Evolutionary conservation across 805 yeast species (phyloP).

Genomic region (Pichia insulana): DNA sequence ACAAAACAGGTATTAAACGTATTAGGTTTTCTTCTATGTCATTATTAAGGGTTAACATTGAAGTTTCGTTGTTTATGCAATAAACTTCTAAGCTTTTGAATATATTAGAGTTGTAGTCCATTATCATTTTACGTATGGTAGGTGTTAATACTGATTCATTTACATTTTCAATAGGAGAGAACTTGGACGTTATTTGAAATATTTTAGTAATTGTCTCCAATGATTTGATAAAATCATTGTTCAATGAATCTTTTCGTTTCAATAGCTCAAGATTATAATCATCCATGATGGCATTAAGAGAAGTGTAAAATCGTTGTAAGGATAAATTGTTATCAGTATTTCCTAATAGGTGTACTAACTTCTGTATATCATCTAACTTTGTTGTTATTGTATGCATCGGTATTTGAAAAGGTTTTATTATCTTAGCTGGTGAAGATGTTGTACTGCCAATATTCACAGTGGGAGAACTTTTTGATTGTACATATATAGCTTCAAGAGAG

Average conservation of each 20-base stretch:
- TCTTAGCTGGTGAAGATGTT: background rate
- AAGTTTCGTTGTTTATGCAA: constrained; percentile 14
- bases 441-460: background rate
- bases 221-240: constrained; percentile 18
- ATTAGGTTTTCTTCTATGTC: constrained; percentile 19
- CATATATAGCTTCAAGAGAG: no score
- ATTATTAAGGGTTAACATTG: constrained; percentile 17
- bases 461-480: background rate
- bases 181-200: constrained; percentile 11
- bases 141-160: constrained; percentile 14
- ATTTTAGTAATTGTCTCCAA: constrained; percentile 22
- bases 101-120: constrained; percentile 15
- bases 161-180: constrained; percentile 10
- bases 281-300: constrained; percentile 1
- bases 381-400: constrained; percentile 6
- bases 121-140: constrained; percentile 15
- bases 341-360: constrained; percentile 5
- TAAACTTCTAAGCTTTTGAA: constrained; percentile 16
- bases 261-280: constrained; percentile 2
- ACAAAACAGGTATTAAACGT: constrained; percentile 20
- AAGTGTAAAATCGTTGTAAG: constrained; percentile 1
- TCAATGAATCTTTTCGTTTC: constrained; percentile 12
- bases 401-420: constrained; percentile 1
- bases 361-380: constrained; percentile 9
- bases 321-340: constrained; percentile 6